Conservation (phyloP, 1,284 basidiomycete genomes). For the Porogramme epimiltina region DNA sequence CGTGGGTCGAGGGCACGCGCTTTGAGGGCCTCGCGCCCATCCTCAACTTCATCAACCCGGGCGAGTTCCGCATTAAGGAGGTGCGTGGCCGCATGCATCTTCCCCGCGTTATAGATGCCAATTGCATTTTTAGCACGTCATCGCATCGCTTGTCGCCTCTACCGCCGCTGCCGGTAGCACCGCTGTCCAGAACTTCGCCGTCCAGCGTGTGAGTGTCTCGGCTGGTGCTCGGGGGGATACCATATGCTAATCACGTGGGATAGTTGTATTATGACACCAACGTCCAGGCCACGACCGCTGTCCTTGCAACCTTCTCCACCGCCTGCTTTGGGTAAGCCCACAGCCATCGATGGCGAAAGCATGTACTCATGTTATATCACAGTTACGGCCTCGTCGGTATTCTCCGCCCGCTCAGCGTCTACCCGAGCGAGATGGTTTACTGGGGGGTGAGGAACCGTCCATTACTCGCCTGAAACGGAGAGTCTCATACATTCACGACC, state of each 20-base stretch:
- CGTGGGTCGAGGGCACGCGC: constrained; percentile 44
- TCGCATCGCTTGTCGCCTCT: constrained; percentile 61
- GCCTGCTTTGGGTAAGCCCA: constrained; percentile 56
- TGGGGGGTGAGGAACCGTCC: constrained; percentile 48
- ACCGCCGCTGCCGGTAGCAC: constrained; percentile 55
- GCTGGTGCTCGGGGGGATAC: not conserved
- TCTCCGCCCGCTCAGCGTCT: constrained; percentile 61
- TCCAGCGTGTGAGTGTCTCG: constrained; percentile 49
- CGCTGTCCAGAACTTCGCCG: constrained; percentile 61
- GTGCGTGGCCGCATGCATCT: constrained; percentile 31
- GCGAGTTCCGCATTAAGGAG: constrained; percentile 61
- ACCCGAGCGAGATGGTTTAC: constrained; percentile 75
- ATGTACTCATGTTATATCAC: not conserved
- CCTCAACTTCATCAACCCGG: constrained; percentile 57
- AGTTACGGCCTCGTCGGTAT: constrained; percentile 63
- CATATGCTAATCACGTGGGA: not conserved
- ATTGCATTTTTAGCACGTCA: constrained; percentile 48
- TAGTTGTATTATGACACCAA: constrained; percentile 63
- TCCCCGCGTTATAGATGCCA: not conserved
- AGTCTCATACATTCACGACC: too few species aligned
- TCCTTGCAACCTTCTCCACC: constrained; percentile 67
- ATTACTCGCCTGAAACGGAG: not conserved
- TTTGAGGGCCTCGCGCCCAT: constrained; percentile 40
- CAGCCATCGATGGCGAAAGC: not conserved
- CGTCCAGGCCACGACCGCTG: constrained; percentile 55